These are phyloP conservation scores for Apophysomyces ossiformis DNA, from an alignment of 371 early-diverging fungal genomes.

Conservation along the genomic window DNA sequence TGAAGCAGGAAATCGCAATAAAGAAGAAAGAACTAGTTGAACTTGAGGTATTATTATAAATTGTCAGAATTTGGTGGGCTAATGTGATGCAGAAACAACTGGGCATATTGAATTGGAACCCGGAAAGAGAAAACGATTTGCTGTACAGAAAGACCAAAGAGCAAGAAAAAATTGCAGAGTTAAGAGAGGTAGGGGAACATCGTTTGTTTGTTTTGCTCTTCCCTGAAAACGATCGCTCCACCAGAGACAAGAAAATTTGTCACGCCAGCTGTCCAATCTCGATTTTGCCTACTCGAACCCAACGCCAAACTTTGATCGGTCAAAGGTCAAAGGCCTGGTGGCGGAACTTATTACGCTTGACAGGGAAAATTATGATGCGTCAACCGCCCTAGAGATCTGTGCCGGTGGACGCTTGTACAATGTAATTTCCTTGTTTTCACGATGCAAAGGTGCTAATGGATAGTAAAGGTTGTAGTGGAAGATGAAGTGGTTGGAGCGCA, in stretches of 20 bases:
- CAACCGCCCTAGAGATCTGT: conserved; percentile 90
- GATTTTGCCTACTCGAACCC: conserved; percentile 79
- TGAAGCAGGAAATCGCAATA: conserved; percentile 46
- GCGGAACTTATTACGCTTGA: conserved; percentile 85
- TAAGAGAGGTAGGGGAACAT: conserved; percentile 44
- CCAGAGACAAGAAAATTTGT: conserved; percentile 51
- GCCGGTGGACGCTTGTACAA: conserved; percentile 94
- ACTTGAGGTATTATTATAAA: conserved; percentile 27
- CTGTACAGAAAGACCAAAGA: conserved; percentile 35
- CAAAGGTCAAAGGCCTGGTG: conserved; percentile 90
- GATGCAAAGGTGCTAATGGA: background rate
- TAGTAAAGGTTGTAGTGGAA: conserved; percentile 85
- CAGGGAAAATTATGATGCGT: conserved; percentile 60
- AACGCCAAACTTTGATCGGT: conserved; percentile 85
- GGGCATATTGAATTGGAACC: conserved; percentile 55
- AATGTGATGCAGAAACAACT: conserved; percentile 30
- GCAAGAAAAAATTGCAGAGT: conserved; percentile 36
- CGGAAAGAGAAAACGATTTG: conserved; percentile 49
- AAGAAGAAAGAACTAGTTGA: conserved; percentile 52
- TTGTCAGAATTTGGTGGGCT: background rate
- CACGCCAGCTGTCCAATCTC: conserved; percentile 58
- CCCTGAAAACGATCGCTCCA: conserved; percentile 13
- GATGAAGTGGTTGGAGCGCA: conserved; percentile 88
- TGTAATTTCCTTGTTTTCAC: conserved; percentile 46
- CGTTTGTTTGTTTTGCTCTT: conserved; percentile 19